Evolutionary conservation across 108 stramenopile species (phyloP).

Genomic region (Nitzschia sp.): DNA sequence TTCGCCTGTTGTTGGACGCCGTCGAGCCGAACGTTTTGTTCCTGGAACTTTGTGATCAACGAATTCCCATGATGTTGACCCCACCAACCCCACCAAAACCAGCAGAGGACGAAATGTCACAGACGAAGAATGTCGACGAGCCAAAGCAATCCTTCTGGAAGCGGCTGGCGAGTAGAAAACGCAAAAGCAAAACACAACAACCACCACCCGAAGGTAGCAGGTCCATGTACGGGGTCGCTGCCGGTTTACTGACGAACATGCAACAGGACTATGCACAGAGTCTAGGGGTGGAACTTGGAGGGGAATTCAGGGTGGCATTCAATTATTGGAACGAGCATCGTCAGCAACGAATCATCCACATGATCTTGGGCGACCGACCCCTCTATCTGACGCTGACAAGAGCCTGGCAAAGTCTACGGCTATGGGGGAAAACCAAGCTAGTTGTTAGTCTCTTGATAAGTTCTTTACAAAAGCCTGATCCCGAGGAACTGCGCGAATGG

Average conservation of each 20-base stretch:
- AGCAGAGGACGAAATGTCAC: constrained; percentile 4
- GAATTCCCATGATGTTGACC: constrained; percentile 58
- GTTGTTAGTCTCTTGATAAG: constrained; percentile 65
- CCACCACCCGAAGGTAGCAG: constrained; percentile 11
- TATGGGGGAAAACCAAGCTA: constrained; percentile 73
- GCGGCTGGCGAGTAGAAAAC: neutral
- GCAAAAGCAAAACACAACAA: constrained; percentile 17
- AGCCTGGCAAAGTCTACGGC: constrained; percentile 76
- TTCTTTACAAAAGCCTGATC: constrained; percentile 65
- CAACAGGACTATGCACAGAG: constrained; percentile 80
- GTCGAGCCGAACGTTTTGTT: constrained; percentile 73
- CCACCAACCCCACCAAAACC: constrained; percentile 9
- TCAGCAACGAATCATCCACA: constrained; percentile 25
- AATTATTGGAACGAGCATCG: constrained; percentile 46
- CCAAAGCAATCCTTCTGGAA: neutral
- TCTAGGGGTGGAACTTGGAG: constrained; percentile 80
- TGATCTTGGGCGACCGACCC: constrained; percentile 85
- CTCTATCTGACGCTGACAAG: constrained; percentile 65
- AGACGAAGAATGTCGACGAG: neutral
- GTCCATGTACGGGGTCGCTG: constrained; percentile 30
- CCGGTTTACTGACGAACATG: constrained; percentile 61
- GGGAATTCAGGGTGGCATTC: constrained; percentile 76
- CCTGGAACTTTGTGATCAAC: constrained; percentile 80
- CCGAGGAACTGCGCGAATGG: constrained; percentile 79
- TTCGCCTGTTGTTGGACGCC: constrained; percentile 57